A percentile compares a stretch with the other conserved stretches of the same genome.
phyloP scores from a whole-genome alignment of 2,329 filamentous ascomycete genomes.

The Beauveria asiatica region DNA sequence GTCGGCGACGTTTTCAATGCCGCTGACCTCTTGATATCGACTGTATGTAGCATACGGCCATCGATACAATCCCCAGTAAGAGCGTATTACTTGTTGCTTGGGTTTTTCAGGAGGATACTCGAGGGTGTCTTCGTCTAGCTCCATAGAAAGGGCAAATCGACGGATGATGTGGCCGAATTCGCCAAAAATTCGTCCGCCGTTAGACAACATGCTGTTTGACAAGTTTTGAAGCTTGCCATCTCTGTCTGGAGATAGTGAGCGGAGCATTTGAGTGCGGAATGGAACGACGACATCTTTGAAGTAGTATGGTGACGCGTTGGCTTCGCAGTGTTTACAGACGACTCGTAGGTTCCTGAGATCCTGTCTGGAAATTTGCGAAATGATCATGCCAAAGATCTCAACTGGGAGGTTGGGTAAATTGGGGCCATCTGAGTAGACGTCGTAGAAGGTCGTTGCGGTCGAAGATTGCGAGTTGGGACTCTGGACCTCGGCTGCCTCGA shows the following conservation, averaged over 20 bases:
- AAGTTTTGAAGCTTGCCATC: slow-evolving; percentile 17
- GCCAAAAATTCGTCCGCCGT: slow-evolving; percentile 52
- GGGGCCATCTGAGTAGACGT: background rate
- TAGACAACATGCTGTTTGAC: slow-evolving; percentile 26
- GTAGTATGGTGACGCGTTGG: slow-evolving; percentile 46
- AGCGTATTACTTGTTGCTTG: slow-evolving; percentile 42
- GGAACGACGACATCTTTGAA: slow-evolving; percentile 58
- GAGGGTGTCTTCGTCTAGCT: slow-evolving; percentile 48
- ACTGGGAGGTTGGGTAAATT: slow-evolving; percentile 32
- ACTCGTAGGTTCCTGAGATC: slow-evolving; percentile 54
- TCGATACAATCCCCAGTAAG: slow-evolving; percentile 57
- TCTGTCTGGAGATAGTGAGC: slow-evolving; percentile 20
- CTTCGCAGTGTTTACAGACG: slow-evolving; percentile 49
- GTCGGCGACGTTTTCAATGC: slow-evolving; percentile 55
- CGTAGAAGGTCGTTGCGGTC: background rate
- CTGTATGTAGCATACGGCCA: slow-evolving; percentile 55
- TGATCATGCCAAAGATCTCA: slow-evolving; percentile 54
- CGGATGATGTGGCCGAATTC: slow-evolving; percentile 52
- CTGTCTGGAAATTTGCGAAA: slow-evolving; percentile 43
- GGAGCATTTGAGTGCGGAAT: slow-evolving; percentile 56
- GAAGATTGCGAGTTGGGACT: background rate
- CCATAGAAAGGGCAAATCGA: slow-evolving; percentile 59
- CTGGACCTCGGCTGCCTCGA: background rate
- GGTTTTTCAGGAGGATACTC: slow-evolving; percentile 47
- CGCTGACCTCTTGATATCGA: slow-evolving; percentile 50